Evolutionary conservation across 345 rosid genomes (phyloP), one percentile per base, ranked within the genome.

Genomic region (Cochlearia excelsa): DNA sequence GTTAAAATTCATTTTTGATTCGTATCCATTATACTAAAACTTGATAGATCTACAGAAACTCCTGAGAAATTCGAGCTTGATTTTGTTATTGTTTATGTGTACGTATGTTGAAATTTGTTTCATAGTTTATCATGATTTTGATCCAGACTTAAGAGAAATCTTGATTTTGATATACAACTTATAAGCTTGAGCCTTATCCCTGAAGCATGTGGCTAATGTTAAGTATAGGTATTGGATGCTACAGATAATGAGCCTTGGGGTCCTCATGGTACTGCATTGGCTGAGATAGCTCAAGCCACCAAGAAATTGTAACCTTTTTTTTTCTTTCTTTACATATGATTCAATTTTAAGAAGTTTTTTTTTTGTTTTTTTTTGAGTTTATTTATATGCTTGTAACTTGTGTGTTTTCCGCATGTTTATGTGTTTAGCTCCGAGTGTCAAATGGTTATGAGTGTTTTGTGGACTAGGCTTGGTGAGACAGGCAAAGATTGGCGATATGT

Each of bases 1-100:
- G 99, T 89, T 53, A 16, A 16, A 72, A 30, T 60, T 66, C 48
- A 52, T 58, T 16, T 16, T 60, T 46, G 48, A 72, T 65, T 59
- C 66, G n/a, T 65, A 38, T 59, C 30, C 44, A 3, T 27, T 16
- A 16, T 16, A 16, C 23, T 3, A 10, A 40, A 10, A 3, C n/a
- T 43, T 16, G 23, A 16, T 16, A 16, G 23, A 16, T 16, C 23
- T 16, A 16, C 23, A 16, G 23, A 16, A 16, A 16, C 23, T 16
- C 7, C 29, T 49, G 50, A 27, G 23, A 16, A 6, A 62, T 5
- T 35, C 45, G 65, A 70, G 70, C 74, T 70, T n/a, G 27, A 45
- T 51, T 16, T 70, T 30, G 50, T 37, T 39, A 29, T 30, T 40
- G 23, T 28, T 57, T 16, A 7, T 35, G n/a, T 67, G 26, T 41